These are phyloP conservation scores for Aurinia saxatilis DNA, from an alignment of 345 rosid species.

Conservation along the genomic window DNA sequence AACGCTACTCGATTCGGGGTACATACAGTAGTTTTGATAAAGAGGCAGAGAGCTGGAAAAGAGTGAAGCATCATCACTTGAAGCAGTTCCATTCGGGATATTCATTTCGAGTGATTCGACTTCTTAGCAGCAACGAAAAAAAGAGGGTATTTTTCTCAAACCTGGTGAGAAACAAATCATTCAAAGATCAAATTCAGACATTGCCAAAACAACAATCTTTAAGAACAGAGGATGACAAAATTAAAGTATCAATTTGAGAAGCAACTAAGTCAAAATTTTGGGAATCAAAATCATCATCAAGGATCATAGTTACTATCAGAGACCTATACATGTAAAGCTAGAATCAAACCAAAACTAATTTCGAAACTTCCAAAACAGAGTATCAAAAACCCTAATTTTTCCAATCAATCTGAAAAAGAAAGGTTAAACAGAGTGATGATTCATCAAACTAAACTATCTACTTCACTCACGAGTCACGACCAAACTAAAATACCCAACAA, in stretches of 20 bases:
- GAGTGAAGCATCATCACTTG: constrained; percentile 43
- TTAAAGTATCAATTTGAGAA: neutral
- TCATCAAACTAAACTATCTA: constrained; percentile 5
- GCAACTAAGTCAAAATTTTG: neutral
- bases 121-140: neutral
- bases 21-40: constrained; percentile 48
- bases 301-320: neutral
- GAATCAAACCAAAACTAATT: neutral
- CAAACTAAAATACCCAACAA: neutral
- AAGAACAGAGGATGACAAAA: constrained; percentile 13
- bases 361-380: neutral
- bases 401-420: neutral
- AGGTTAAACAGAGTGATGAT: constrained; percentile 9
- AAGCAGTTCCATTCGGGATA: constrained; percentile 30
- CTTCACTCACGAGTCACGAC: neutral
- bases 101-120: constrained; percentile 16
- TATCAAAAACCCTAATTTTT: neutral
- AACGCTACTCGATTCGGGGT: neutral
- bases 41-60: constrained; percentile 70
- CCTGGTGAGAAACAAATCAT: constrained; percentile 20
- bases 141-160: neutral
- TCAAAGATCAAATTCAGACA: constrained; percentile 25
- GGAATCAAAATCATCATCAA: neutral
- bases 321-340: neutral
- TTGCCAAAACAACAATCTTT: constrained; percentile 24